phyloP scores from a whole-genome alignment of 2,329 filamentous ascomycete species.

The Cladobotryum protrusum region DNA sequence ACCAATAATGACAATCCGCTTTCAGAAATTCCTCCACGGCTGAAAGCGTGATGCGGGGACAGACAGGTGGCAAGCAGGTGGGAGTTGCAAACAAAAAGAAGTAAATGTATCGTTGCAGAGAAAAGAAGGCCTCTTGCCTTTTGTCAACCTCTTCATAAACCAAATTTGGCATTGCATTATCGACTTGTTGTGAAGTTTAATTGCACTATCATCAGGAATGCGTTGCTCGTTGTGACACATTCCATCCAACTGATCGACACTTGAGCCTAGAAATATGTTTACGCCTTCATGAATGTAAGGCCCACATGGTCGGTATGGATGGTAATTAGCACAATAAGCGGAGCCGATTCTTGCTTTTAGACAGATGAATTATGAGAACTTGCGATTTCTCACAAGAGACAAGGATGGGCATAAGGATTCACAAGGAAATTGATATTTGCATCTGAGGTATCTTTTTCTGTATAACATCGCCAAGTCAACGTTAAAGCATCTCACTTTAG shows the following conservation, averaged over 20 bases:
- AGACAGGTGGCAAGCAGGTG: not conserved
- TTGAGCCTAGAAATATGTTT: no score
- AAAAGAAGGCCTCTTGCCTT: not conserved
- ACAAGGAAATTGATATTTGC: no score
- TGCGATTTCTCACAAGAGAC: no score
- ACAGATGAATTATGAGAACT: no score
- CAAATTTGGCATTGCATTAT: conserved; percentile 1
- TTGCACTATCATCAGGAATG: conserved; percentile 31
- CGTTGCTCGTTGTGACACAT: conserved; percentile 33
- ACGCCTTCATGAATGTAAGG: no score
- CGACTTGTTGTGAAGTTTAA: conserved; percentile 18
- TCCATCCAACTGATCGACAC: conserved; percentile 19
- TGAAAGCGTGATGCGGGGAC: not conserved
- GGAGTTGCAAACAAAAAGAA: not conserved
- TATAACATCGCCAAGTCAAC: not conserved
- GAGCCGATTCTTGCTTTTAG: no score
- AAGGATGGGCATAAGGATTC: no score
- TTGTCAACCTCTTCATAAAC: conserved; percentile 1
- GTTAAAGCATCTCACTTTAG: conserved; percentile 1
- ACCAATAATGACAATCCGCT: conserved; percentile 10
- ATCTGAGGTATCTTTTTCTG: no score
- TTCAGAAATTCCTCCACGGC: not conserved
- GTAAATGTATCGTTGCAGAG: not conserved
- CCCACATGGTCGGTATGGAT: no score
- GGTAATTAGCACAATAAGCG: no score